These are phyloP conservation scores for Fusarium vanettenii DNA, from an alignment of 2,329 filamentous ascomycete genomes.

Conservation along the genomic window DNA sequence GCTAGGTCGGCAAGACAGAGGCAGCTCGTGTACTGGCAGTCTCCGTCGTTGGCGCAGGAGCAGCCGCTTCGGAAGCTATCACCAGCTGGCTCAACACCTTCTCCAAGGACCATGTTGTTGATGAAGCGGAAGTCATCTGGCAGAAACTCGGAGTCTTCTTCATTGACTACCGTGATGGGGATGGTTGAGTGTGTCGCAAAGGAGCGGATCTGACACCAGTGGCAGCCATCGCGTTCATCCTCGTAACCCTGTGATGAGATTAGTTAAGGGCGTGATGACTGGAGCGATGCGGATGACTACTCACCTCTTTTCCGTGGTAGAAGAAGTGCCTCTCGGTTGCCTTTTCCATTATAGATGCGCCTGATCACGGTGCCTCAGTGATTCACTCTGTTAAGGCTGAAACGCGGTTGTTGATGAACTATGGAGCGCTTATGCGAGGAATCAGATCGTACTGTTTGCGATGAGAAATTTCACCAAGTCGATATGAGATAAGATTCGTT, in stretches of 20 bases:
- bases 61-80: slow-evolving; percentile 77
- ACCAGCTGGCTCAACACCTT: slow-evolving; percentile 70
- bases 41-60: slow-evolving; percentile 68
- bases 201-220: slow-evolving; percentile 70
- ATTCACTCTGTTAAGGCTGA: neutral
- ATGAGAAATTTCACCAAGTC: too few relatives aligned
- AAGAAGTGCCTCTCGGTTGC: slow-evolving; percentile 63
- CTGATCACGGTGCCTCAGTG: neutral
- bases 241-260: slow-evolving; percentile 45
- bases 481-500: neutral
- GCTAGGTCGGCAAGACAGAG: slow-evolving; percentile 75
- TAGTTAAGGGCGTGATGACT: neutral
- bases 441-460: neutral
- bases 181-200: slow-evolving; percentile 61
- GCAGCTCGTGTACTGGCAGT: slow-evolving; percentile 76
- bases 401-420: neutral
- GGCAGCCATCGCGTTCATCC: slow-evolving; percentile 60
- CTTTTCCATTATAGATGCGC: slow-evolving; percentile 55
- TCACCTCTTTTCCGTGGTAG: slow-evolving; percentile 55
- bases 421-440: neutral
- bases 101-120: slow-evolving; percentile 66
- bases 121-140: slow-evolving; percentile 78
- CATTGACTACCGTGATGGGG: slow-evolving; percentile 74
- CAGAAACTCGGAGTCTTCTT: slow-evolving; percentile 65
- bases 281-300: neutral